Evolutionary conservation across 1,139 yeast species (phyloP).

Genomic region (Saccharomycopsis crataegensis): DNA sequence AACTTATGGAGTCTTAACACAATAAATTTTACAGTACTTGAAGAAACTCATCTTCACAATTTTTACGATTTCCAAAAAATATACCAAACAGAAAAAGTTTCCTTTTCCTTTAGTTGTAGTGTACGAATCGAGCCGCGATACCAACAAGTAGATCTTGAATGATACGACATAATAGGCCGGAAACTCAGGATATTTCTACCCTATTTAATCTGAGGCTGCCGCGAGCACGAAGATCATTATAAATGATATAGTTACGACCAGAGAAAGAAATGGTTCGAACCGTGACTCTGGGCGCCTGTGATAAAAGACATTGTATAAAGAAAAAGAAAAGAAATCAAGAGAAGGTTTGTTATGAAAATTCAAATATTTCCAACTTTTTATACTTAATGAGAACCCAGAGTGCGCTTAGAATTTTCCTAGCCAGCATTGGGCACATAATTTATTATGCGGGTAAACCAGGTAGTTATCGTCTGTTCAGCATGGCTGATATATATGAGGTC

Average conservation of each 20-base stretch:
- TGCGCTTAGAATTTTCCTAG: too few relatives aligned
- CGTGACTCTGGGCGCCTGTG: slow-evolving; percentile 96
- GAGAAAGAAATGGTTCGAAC: slow-evolving; percentile 31
- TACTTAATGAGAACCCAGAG: not conserved
- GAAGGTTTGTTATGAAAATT: slow-evolving; percentile 19
- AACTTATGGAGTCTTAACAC: slow-evolving; percentile 24
- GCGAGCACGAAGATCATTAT: slow-evolving; percentile 72
- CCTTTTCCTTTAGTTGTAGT: slow-evolving; percentile 23
- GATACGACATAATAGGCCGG: slow-evolving; percentile 46
- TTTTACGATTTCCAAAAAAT: too few relatives aligned
- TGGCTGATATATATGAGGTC: too few relatives aligned
- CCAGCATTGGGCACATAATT: too few relatives aligned
- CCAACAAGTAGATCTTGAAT: slow-evolving; percentile 33
- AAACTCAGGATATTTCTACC: slow-evolving; percentile 16
- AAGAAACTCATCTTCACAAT: too few relatives aligned
- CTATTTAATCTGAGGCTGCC: slow-evolving; percentile 65
- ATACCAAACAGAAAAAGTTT: too few relatives aligned
- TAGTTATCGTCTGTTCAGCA: too few relatives aligned
- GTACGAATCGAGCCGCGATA: slow-evolving; percentile 73
- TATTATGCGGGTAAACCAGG: too few relatives aligned
- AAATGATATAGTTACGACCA: slow-evolving; percentile 29
- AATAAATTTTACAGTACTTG: not conserved
- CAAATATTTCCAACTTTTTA: not conserved
- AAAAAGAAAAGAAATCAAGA: slow-evolving; percentile 26
- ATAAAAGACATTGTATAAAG: slow-evolving; percentile 63